Base-by-base conservation (phyloP, 768 basidiomycete genomes). In the Kwoniella newhampshirensis region DNA sequence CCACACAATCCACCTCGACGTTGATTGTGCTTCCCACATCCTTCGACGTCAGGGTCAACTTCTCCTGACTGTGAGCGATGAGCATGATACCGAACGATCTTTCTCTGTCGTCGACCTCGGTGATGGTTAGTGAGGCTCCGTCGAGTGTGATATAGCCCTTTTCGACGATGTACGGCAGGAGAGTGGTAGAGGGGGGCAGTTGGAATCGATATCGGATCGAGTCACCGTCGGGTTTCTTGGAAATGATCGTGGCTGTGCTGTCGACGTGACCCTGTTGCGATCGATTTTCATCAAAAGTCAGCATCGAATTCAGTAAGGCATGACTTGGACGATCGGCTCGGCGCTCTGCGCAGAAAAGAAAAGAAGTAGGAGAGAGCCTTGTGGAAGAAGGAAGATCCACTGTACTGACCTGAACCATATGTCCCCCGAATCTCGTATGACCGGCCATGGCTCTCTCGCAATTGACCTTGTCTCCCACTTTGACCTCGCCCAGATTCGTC, bases 251-350 rank as follows among this genome's bases (percentile, higher is more conserved):
- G 9, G 89, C 93, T 0, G 90, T 94, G 4, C 83, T 83, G 73
- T 99, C 96, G 60, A 98, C 87, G 77, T 99, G 96, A 17, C 88
- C 96, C 91, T 97, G 59, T 18, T n/a, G n/a, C n/a, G n/a, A n/a
- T n/a, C n/a, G n/a, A n/a, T n/a, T n/a, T n/a, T n/a, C n/a, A n/a
- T 11, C 35, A n/a, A 18, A 41, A 12, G 32, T 13, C 35, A 37
- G 35, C 8, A 37, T n/a, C n/a, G n/a, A n/a, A n/a, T n/a, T n/a
- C n/a, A n/a, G n/a, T n/a, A n/a, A n/a, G n/a, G n/a, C n/a, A n/a
- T n/a, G n/a, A n/a, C n/a, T n/a, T n/a, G n/a, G n/a, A n/a, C n/a
- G n/a, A n/a, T n/a, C n/a, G n/a, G n/a, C n/a, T n/a, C n/a, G n/a
- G n/a, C n/a, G n/a, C n/a, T n/a, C n/a, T n/a, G n/a, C n/a, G n/a